Evolutionary conservation across 2,329 filamentous ascomycete genomes (phyloP).

Genomic region (Volutella citrinella): DNA sequence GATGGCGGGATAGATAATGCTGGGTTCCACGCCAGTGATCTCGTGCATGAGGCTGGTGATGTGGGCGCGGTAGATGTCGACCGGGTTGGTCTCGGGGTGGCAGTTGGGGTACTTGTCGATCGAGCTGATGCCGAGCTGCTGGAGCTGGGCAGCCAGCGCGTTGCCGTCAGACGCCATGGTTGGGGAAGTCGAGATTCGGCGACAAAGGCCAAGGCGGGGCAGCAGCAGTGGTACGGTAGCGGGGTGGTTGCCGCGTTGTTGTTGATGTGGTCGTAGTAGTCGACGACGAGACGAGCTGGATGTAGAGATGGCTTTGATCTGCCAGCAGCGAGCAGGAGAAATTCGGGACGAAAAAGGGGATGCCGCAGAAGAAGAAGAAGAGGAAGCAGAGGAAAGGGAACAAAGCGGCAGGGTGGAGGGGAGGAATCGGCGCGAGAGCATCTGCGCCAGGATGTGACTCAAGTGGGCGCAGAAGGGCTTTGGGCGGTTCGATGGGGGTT

Average conservation of each 20-base stretch:
- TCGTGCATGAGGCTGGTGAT: conserved; percentile 66
- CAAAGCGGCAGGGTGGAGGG: conserved; percentile 21
- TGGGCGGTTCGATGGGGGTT: conserved; percentile 7
- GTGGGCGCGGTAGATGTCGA: conserved; percentile 77
- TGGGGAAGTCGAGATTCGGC: conserved; percentile 17
- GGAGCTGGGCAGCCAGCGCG: conserved; percentile 23
- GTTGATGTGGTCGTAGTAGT: conserved; percentile 2
- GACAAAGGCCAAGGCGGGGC: no score
- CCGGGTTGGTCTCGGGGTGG: conserved; percentile 68
- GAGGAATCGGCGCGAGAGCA: conserved; percentile 26
- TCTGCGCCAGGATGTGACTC: conserved; percentile 24
- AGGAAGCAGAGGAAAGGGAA: conserved; percentile 9
- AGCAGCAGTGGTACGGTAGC: conserved; percentile 3
- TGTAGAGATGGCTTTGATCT: no score
- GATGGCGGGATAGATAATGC: conserved; percentile 71
- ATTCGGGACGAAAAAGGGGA: conserved; percentile 1
- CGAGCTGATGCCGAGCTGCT: conserved; percentile 19
- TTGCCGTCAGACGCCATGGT: conserved; percentile 21
- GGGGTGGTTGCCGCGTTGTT: conserved; percentile 1
- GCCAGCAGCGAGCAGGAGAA: not conserved
- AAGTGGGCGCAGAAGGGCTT: conserved; percentile 28
- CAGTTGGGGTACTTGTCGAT: conserved; percentile 47
- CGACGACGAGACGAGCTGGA: conserved; percentile 6
- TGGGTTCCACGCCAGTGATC: conserved; percentile 67
- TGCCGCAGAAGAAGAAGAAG: conserved; percentile 6